Evolutionary conservation across 129 eudicot genomes (phyloP).

Genomic region (Artemisia tridentata): DNA sequence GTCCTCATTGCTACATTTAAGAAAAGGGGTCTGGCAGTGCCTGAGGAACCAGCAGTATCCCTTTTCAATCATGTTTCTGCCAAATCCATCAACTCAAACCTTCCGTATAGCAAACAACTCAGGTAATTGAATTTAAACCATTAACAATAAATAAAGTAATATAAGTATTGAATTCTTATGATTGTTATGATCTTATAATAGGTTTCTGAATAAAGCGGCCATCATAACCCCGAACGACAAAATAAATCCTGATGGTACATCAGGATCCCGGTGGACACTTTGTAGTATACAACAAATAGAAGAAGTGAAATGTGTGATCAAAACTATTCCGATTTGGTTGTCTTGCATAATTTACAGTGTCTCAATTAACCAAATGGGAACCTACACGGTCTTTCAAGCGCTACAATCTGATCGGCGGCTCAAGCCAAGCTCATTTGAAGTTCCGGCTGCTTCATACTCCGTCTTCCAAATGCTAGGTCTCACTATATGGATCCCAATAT

Average conservation of each 20-base stretch:
- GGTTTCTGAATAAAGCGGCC: constrained; percentile 58
- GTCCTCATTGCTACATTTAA: constrained; percentile 40
- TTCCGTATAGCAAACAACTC: constrained; percentile 48
- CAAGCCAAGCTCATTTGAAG: constrained; percentile 29
- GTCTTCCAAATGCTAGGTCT: constrained; percentile 57
- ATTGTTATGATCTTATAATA: constrained; percentile 15
- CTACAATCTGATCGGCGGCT: constrained; percentile 51
- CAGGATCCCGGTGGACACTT: constrained; percentile 56
- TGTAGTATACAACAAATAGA: constrained; percentile 69
- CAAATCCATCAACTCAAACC: constrained; percentile 46
- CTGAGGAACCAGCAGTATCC: constrained; percentile 34
- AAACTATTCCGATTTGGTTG: constrained; percentile 58
- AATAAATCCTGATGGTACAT: constrained; percentile 51
- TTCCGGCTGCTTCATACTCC: constrained; percentile 63
- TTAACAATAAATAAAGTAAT: not conserved
- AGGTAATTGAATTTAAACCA: constrained; percentile 24
- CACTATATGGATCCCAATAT: constrained; percentile 58
- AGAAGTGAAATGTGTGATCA: constrained; percentile 62
- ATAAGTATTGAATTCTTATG: not conserved
- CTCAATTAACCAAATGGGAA: constrained; percentile 39
- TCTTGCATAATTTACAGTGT: constrained; percentile 46
- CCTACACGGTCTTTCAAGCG: constrained; percentile 57
- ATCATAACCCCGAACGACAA: constrained; percentile 47
- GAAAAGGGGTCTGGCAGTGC: constrained; percentile 38
- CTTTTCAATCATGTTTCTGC: constrained; percentile 31